Conservation (phyloP, 2,329 filamentous ascomycete genomes). For the Gremmenia infestans region DNA sequence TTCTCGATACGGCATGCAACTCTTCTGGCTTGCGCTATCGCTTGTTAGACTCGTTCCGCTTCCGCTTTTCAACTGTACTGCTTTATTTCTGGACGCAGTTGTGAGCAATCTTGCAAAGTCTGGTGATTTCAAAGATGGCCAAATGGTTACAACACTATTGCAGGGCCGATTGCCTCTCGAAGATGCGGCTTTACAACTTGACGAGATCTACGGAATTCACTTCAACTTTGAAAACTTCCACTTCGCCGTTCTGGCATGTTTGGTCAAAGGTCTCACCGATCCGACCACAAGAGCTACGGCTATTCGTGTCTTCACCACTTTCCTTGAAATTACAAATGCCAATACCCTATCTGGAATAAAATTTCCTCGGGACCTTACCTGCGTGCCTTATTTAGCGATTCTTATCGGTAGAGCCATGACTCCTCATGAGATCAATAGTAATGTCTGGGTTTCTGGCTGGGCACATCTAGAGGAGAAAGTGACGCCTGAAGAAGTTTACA, state of each 20-base stretch:
- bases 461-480: conserved; percentile 40
- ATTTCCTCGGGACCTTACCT: conserved; percentile 29
- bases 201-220: conserved; percentile 61
- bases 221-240: conserved; percentile 63
- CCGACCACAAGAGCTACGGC: conserved; percentile 54
- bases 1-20: conserved; percentile 62
- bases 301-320: conserved; percentile 56
- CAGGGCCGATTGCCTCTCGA: conserved; percentile 57
- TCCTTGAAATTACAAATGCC: conserved; percentile 48
- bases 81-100: conserved; percentile 59
- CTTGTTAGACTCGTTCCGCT: conserved; percentile 59
- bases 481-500: conserved; percentile 35
- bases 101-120: conserved; percentile 59
- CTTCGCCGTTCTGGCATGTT: conserved; percentile 59
- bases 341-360: conserved; percentile 22
- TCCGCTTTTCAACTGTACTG: conserved; percentile 60
- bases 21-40: conserved; percentile 67
- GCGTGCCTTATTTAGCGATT: conserved; percentile 53
- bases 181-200: conserved; percentile 56
- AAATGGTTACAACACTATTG: conserved; percentile 55
- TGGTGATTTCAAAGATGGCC: conserved; percentile 53
- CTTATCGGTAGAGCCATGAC: conserved; percentile 52
- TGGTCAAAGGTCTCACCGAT: conserved; percentile 60
- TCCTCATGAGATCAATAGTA: conserved; percentile 57
- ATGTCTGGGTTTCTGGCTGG: conserved; percentile 55